Conservation (phyloP, 23 red algal species). For the Pyropia yezoensis region DNA sequence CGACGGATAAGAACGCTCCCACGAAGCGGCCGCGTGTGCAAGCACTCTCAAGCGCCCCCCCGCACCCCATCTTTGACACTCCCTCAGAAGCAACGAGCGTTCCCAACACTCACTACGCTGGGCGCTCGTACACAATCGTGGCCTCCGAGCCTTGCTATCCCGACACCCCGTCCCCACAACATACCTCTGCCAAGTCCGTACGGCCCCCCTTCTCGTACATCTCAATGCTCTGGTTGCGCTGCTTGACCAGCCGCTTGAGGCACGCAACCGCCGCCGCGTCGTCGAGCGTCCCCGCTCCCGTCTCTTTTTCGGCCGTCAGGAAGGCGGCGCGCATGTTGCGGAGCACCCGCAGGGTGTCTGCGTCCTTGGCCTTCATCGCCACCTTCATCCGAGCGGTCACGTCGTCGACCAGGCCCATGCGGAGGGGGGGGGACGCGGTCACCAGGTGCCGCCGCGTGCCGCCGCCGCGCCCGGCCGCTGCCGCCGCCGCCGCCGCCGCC, state of each 20-base stretch:
- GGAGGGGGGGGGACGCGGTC: background rate
- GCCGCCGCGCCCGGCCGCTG: too few relatives aligned
- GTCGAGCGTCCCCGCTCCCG: conserved; percentile 17
- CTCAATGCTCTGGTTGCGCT: conserved; percentile 66
- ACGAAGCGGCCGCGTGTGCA: too few relatives aligned
- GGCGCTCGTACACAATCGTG: too few relatives aligned
- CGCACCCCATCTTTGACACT: too few relatives aligned
- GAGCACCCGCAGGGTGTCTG: conserved; percentile 16
- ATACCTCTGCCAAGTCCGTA: conserved; percentile 36
- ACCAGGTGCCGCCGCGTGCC: background rate
- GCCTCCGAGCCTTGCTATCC: too few relatives aligned
- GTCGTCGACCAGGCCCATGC: conserved; percentile 28
- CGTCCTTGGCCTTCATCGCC: conserved; percentile 68
- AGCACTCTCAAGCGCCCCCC: too few relatives aligned
- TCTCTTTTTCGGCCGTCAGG: conserved; percentile 35
- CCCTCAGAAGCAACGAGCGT: too few relatives aligned
- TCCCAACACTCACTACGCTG: too few relatives aligned
- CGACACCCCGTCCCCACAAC: too few relatives aligned
- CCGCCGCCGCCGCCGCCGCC: too few relatives aligned
- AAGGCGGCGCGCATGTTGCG: conserved; percentile 70
- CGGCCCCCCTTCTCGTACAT: conserved; percentile 64
- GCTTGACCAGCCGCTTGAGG: conserved; percentile 59
- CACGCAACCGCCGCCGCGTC: conserved; percentile 43
- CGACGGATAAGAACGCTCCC: too few relatives aligned
- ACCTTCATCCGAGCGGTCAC: conserved; percentile 35